A percentile compares a stretch with the other conserved stretches of the same genome.
Conservation (phyloP, 2,329 filamentous ascomycete species). For the Aureobasidium namibiae region DNA sequence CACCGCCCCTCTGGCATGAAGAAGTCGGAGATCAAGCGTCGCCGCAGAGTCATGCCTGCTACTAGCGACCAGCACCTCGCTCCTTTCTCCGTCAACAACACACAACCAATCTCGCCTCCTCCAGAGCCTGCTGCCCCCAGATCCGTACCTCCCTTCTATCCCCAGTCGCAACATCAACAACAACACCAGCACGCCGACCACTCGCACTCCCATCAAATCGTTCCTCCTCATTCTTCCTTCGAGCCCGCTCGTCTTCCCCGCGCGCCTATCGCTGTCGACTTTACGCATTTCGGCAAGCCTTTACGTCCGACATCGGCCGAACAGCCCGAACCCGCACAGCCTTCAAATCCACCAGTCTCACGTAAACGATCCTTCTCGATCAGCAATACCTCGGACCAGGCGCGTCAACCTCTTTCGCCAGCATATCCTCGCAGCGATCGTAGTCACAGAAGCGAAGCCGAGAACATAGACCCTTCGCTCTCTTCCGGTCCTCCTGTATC, state of each 20-base stretch:
- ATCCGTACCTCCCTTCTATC: neutral
- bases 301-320: neutral
- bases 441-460: constrained; percentile 15
- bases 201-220: neutral
- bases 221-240: neutral
- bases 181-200: neutral
- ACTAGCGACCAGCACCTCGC: constrained; percentile 40
- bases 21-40: constrained; percentile 90
- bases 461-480: constrained; percentile 28
- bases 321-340: constrained; percentile 17
- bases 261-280: constrained; percentile 22
- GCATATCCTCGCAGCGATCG: constrained; percentile 18
- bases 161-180: neutral
- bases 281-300: constrained; percentile 23
- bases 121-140: constrained; percentile 20
- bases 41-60: constrained; percentile 88
- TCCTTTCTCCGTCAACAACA: constrained; percentile 24
- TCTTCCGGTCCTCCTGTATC: constrained; percentile 21
- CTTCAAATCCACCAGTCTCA: constrained; percentile 13
- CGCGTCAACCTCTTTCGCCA: constrained; percentile 10
- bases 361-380: constrained; percentile 64
- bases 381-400: constrained; percentile 31
- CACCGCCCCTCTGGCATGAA: constrained; percentile 98
- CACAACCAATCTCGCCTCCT: constrained; percentile 34
- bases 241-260: constrained; percentile 17